Percentiles rank a stretch among this genome's conserved stretches.
These are phyloP conservation scores for Abortiporus biennis DNA, from an alignment of 1,284 basidiomycete species.

Conservation along the genomic window DNA sequence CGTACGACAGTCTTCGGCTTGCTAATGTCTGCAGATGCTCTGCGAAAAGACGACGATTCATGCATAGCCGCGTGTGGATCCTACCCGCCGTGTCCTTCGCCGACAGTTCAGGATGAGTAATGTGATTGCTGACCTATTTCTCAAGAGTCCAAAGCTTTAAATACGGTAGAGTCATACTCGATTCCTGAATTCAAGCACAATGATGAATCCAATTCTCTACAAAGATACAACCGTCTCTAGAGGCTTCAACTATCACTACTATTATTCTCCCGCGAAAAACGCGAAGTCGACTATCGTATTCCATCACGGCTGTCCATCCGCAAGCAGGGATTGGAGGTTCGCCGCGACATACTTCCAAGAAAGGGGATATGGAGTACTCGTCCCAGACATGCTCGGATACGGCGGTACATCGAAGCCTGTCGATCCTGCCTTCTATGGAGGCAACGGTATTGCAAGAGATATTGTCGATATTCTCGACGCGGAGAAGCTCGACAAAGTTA, in stretches of 20 bases:
- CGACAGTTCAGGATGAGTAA: no score
- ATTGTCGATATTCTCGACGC: constrained; percentile 39
- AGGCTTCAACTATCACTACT: constrained; percentile 34
- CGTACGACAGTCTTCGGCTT: no score
- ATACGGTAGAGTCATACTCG: no score
- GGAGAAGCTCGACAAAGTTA: constrained; percentile 27
- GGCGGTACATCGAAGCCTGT: constrained; percentile 45
- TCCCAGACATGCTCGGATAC: constrained; percentile 50
- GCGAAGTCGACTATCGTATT: constrained; percentile 36
- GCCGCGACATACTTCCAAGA: constrained; percentile 36
- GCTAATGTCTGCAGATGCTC: no score
- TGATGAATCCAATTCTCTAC: no score
- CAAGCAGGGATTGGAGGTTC: constrained; percentile 38
- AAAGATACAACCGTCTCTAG: constrained; percentile 27
- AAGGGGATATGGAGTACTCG: constrained; percentile 43
- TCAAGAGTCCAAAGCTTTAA: no score
- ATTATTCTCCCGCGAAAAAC: constrained; percentile 19
- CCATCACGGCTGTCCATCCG: constrained; percentile 44
- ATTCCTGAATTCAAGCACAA: no score
- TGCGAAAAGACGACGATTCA: no score
- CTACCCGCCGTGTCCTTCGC: no score
- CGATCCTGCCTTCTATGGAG: constrained; percentile 33
- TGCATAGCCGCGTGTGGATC: no score
- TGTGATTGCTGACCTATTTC: no score
- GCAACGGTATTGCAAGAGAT: constrained; percentile 33